Evolutionary conservation across 345 rosid genomes (phyloP), one percentile per base, ranked within the genome.

Genomic region (Acer saccharum): DNA sequence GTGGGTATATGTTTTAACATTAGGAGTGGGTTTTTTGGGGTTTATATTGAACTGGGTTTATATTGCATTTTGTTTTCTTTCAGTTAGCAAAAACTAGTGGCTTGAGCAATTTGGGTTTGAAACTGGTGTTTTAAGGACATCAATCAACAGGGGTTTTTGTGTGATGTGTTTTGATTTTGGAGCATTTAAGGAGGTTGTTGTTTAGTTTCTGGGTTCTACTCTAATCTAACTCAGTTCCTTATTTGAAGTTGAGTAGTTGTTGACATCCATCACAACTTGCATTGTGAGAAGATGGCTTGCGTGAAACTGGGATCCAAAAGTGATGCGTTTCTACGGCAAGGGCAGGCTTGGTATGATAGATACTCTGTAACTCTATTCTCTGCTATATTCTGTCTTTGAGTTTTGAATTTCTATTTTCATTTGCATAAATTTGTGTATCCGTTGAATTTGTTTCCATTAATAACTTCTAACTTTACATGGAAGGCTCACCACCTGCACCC

Each of bases 321-420:
- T 86, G 98, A 95, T 87, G 91, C 99, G 54, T 93, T 93, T 80
- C 94, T 89, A 82, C 88, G 91, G 86, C 97, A 91, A 85, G 99
- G 99, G 79, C 99, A 93, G 81, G 97, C 99, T 73, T 95, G 99
- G 99, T 95, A 92, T 81, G 89, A 50, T 54, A 35, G 88, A 55
- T 55, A 65, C 27, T 70, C 61, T 60, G 69, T 23, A 23, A 23
- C 25, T 23, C 25, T 23, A 23, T 41, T 65, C 70, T 66, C 23
- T 73, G 7, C 9, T 20, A 23, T 18, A 10, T 65, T 18, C 4
- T 21, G 46, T 16, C n/a, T 43, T 14, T 66, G 55, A 68, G 25
- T 73, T 50, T 18, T 74, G 48, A 21, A 14, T 12, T 46, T 39
- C 35, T 55, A 9, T 43, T 39, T 73, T 54, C n/a, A 16, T 21